Evolutionary conservation across 139 green algal genomes (phyloP).

Genomic region (Chlorella vulgaris): DNA sequence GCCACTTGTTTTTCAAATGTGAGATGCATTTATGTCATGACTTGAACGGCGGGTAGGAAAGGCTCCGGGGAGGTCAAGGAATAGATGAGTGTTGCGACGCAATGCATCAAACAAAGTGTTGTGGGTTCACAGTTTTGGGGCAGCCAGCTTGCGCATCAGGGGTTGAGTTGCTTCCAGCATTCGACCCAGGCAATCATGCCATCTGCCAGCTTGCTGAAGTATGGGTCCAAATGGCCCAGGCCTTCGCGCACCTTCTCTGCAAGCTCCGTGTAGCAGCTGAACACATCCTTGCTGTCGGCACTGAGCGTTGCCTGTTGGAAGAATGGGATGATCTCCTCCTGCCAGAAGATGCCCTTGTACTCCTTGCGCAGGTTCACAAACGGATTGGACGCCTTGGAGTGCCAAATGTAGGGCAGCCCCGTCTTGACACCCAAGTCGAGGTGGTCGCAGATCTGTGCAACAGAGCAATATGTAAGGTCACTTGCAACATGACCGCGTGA

Average conservation of each 20-base stretch:
- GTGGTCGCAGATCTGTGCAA: constrained; percentile 89
- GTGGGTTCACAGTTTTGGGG: too few relatives aligned
- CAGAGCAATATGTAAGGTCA: constrained; percentile 23
- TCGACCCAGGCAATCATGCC: constrained; percentile 92
- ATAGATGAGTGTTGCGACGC: too few relatives aligned
- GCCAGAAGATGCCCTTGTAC: constrained; percentile 99
- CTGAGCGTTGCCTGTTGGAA: constrained; percentile 84
- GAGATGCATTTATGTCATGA: too few relatives aligned
- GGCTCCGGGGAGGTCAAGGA: too few relatives aligned
- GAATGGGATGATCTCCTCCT: constrained; percentile 95
- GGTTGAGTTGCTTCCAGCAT: constrained; percentile 29
- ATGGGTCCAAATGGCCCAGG: constrained; percentile 88
- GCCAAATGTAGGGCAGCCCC: constrained; percentile 96
- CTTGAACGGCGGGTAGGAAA: too few relatives aligned
- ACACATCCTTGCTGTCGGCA: constrained; percentile 59
- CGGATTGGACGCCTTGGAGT: constrained; percentile 96
- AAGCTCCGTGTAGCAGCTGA: constrained; percentile 87
- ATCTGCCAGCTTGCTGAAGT: constrained; percentile 95
- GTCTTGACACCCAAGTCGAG: constrained; percentile 94
- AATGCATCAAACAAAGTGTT: too few relatives aligned
- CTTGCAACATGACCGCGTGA: background rate
- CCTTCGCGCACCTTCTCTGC: constrained; percentile 83
- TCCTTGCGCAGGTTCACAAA: constrained; percentile 98
- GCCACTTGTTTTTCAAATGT: too few relatives aligned
- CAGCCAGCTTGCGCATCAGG: too few relatives aligned